Conservation (phyloP, 2,329 filamentous ascomycete genomes). For the Blastomyces gilchristii region DNA sequence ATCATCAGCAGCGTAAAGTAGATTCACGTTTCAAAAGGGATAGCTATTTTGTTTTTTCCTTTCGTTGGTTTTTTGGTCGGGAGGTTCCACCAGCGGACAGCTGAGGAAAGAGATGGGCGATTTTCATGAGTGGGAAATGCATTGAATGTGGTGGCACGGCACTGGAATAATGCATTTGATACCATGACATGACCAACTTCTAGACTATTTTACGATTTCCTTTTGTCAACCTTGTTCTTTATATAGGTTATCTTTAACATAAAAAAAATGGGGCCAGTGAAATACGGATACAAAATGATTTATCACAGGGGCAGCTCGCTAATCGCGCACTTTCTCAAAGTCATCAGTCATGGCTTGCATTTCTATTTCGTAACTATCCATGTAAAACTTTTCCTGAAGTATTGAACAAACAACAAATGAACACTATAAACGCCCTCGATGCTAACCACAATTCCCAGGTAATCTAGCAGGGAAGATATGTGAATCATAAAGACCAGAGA, state of each 20-base stretch:
- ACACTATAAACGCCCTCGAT: not conserved
- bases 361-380: slow-evolving; percentile 1
- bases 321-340: not conserved
- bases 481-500: not conserved
- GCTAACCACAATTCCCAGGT: not conserved
- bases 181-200: slow-evolving; percentile 1
- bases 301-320: not conserved
- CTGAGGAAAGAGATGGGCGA: not conserved
- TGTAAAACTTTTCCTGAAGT: not conserved
- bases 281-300: not conserved
- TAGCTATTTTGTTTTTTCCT: not conserved
- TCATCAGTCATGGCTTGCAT: not conserved
- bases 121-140: slow-evolving; percentile 5
- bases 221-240: not conserved
- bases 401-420: not conserved
- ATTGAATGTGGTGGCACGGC: not conserved
- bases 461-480: not conserved
- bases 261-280: not conserved
- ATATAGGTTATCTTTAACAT: slow-evolving; percentile 1
- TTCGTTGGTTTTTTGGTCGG: not conserved
- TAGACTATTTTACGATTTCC: slow-evolving; percentile 1
- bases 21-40: not conserved
- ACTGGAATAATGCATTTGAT: slow-evolving; percentile 2
- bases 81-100: not conserved
- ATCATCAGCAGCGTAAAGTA: slow-evolving; percentile 4